phyloP scores from a whole-genome alignment of 139 green algal genomes.

The Asterochloris sp. region DNA sequence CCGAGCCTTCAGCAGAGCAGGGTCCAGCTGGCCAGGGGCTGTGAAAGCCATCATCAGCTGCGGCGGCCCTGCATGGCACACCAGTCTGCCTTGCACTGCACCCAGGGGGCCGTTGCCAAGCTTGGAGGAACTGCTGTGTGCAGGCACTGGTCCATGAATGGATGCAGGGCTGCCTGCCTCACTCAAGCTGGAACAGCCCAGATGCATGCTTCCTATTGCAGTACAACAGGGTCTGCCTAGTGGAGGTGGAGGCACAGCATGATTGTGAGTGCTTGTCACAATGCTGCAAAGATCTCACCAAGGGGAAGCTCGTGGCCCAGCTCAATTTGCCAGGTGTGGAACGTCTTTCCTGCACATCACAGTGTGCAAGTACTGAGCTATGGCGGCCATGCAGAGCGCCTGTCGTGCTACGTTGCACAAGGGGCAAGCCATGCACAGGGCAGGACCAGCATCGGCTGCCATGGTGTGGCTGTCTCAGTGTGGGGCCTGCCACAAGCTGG shows the following conservation, averaged over 20 bases:
- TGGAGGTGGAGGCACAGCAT: not conserved
- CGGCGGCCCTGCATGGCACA: conserved; percentile 34
- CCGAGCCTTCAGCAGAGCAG: conserved; percentile 22
- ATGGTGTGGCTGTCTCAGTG: not conserved
- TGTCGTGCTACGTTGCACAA: too few species aligned
- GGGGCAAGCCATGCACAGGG: too few species aligned
- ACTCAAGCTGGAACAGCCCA: not conserved
- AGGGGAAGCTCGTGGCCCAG: conserved; percentile 58
- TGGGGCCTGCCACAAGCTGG: too few species aligned
- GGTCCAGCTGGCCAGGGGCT: conserved; percentile 47
- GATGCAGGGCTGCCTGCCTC: not conserved
- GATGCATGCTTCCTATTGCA: not conserved
- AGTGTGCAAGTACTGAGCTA: conserved; percentile 33
- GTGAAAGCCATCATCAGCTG: conserved; percentile 73
- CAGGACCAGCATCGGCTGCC: too few species aligned
- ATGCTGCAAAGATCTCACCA: conserved; percentile 27
- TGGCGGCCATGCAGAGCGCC: not conserved
- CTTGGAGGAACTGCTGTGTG: not conserved
- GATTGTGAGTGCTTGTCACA: not conserved
- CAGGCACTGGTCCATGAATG: not conserved
- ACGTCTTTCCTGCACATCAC: conserved; percentile 43
- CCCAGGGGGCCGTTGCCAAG: too few species aligned
- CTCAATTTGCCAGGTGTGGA: conserved; percentile 74
- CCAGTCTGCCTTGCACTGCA: too few species aligned
- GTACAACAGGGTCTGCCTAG: not conserved